Percentiles rank a stretch among this genome's conserved stretches.
phyloP scores from a whole-genome alignment of 2,329 filamentous ascomycete genomes.

The Emergomyces africanus region DNA sequence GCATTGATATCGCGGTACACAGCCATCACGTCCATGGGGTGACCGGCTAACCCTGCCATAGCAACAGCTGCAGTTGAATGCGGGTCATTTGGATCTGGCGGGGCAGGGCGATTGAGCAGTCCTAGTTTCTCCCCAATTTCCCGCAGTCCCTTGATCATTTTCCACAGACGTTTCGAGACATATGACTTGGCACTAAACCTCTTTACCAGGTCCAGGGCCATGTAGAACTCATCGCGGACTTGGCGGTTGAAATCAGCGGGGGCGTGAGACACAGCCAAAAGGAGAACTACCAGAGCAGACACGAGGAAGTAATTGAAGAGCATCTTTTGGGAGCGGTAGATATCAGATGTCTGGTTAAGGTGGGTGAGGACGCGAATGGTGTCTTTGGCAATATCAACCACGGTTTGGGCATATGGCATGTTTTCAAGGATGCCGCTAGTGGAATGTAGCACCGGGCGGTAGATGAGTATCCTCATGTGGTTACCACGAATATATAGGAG shows the following conservation, averaged over 20 bases:
- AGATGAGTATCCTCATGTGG: constrained; percentile 80
- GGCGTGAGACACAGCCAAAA: constrained; percentile 52
- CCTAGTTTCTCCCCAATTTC: constrained; percentile 51
- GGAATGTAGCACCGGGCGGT: constrained; percentile 76
- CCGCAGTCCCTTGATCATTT: constrained; percentile 50
- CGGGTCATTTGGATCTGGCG: constrained; percentile 37
- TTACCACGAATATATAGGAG: constrained; percentile 79
- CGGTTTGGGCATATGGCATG: constrained; percentile 56
- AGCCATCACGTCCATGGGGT: constrained; percentile 45
- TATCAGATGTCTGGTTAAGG: constrained; percentile 49
- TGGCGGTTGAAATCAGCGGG: constrained; percentile 46
- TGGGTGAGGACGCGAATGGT: constrained; percentile 48
- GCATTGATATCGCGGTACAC: constrained; percentile 30
- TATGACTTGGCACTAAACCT: constrained; percentile 49
- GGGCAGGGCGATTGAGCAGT: constrained; percentile 30
- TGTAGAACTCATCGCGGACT: constrained; percentile 55
- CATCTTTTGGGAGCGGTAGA: constrained; percentile 51
- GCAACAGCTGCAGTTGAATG: constrained; percentile 51
- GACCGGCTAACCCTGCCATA: constrained; percentile 53
- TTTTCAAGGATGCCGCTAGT: constrained; percentile 71
- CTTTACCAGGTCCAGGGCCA: constrained; percentile 51
- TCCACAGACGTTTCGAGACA: constrained; percentile 51
- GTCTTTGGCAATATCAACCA: constrained; percentile 53
- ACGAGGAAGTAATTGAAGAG: constrained; percentile 57
- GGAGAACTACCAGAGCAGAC: constrained; percentile 49